phyloP scores from a whole-genome alignment of 768 basidiomycete genomes.

The Lactarius vividus region DNA sequence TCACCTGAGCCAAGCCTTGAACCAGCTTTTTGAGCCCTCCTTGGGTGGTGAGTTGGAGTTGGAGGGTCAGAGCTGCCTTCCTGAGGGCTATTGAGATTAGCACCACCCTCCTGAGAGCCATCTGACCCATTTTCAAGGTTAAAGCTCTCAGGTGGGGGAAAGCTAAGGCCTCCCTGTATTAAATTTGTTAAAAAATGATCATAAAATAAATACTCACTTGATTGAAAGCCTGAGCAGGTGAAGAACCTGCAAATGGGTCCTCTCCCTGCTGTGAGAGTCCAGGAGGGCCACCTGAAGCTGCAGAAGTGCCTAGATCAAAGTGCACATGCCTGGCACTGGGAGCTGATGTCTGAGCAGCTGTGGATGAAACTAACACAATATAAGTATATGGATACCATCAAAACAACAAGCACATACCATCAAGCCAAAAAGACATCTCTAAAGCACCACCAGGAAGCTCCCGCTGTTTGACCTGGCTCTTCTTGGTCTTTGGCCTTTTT shows the following conservation, averaged over 20 bases:
- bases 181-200: not conserved
- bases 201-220: not conserved
- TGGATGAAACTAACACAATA: not conserved
- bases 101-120: not conserved
- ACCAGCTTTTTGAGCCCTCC: not conserved
- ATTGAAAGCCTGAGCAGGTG: not conserved
- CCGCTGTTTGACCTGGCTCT: too few relatives aligned
- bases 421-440: too few relatives aligned
- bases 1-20: not conserved
- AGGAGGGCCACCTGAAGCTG: not conserved
- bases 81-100: too few relatives aligned
- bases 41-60: too few relatives aligned
- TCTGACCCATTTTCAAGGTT: not conserved
- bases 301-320: not conserved
- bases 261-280: not conserved
- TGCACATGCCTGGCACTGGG: not conserved
- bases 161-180: not conserved
- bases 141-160: not conserved
- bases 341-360: not conserved
- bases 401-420: not conserved
- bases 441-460: too few relatives aligned
- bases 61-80: too few relatives aligned
- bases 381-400: not conserved
- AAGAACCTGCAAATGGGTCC: not conserved
- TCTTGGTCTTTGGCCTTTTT: too few relatives aligned